Conservation (phyloP, 371 early-diverging fungal species). For the Apophysomyces trapeziformis region DNA sequence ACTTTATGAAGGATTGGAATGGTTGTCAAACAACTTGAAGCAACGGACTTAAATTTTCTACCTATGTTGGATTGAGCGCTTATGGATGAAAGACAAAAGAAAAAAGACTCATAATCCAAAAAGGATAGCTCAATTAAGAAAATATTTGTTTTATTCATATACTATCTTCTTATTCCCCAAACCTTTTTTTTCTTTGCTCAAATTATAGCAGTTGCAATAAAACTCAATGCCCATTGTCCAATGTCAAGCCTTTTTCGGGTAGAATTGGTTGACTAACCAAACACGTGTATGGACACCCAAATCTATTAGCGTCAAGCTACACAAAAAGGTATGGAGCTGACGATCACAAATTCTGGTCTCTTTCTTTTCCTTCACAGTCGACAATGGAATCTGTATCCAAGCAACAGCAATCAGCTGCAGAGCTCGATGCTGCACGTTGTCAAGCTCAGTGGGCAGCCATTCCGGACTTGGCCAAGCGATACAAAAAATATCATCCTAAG, state of each 20-base stretch:
- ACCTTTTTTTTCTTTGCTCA: background rate
- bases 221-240: background rate
- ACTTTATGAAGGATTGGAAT: slow-evolving; percentile 86
- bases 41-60: slow-evolving; percentile 6
- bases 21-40: slow-evolving; percentile 43
- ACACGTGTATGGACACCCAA: slow-evolving; percentile 22
- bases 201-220: background rate
- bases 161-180: background rate
- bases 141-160: too few species aligned
- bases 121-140: too few species aligned
- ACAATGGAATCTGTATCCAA: slow-evolving; percentile 16
- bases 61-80: too few species aligned
- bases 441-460: slow-evolving; percentile 51
- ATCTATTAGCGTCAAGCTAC: slow-evolving; percentile 9
- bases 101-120: too few species aligned
- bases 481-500: slow-evolving; percentile 54
- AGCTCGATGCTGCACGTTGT: slow-evolving; percentile 60
- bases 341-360: background rate
- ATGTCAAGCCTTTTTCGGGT: slow-evolving; percentile 25
- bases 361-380: background rate
- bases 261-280: slow-evolving; percentile 28
- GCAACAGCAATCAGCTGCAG: slow-evolving; percentile 29
- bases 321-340: background rate
- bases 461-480: slow-evolving; percentile 59
- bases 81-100: too few species aligned